phyloP scores from a whole-genome alignment of 345 rosid species.

The Eucalyptus erythrocorys region DNA sequence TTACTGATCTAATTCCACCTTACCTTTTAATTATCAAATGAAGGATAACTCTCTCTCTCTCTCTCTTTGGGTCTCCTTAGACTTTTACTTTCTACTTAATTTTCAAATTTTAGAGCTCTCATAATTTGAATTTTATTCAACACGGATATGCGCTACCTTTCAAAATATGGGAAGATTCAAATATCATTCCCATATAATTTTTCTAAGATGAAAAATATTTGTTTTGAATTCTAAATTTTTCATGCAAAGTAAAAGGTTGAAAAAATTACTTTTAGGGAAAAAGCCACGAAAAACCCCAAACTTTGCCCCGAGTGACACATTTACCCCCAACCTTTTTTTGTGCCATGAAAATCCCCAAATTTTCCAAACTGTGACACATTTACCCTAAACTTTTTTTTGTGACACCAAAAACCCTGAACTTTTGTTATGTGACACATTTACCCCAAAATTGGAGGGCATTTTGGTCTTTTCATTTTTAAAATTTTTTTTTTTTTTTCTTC shows the following conservation, averaged over 20 bases:
- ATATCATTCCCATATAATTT: background rate
- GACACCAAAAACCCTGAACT: too few species aligned
- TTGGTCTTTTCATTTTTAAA: too few species aligned
- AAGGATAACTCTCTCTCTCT: background rate
- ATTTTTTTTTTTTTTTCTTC: too few species aligned
- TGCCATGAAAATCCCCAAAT: too few species aligned
- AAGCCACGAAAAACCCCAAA: too few species aligned
- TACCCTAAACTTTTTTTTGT: too few species aligned
- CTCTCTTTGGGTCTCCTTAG: background rate
- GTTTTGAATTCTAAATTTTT: background rate
- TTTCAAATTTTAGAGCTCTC: background rate
- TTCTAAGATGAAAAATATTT: background rate
- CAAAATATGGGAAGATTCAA: background rate
- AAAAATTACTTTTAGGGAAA: background rate
- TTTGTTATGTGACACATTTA: too few species aligned
- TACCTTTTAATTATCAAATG: background rate
- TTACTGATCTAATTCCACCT: background rate
- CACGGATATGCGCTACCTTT: background rate
- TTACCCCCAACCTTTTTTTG: too few species aligned
- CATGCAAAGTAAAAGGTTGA: background rate
- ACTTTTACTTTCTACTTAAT: background rate
- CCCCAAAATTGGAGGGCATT: too few species aligned
- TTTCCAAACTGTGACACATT: too few species aligned
- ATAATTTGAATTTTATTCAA: background rate
- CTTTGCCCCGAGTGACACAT: too few species aligned